Base-by-base conservation (phyloP, 352 stramenopile genomes). In the Globisporangium perplexum region DNA sequence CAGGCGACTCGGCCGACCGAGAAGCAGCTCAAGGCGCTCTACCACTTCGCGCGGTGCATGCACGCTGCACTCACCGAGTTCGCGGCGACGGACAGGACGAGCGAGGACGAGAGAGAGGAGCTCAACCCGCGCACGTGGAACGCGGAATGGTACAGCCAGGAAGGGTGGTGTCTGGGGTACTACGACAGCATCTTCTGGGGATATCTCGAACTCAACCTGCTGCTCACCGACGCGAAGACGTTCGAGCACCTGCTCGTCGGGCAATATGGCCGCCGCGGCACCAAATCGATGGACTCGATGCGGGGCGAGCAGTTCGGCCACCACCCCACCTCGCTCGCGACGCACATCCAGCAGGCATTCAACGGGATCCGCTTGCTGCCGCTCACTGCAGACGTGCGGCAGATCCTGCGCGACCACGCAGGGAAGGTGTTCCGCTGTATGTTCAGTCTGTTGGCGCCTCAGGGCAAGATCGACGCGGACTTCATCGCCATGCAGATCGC, bases 181-280 rank as follows among this genome's bases (percentile, higher is more conserved):
- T 31, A 31, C 38, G 10, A 8, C 28, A 68, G 60, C 38, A 30
- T 65, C n/a, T n/a, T 69, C 17, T 22, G 47, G 24, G 59, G 67
- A 17, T 75, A 75, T 53, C 54, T 72, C 30, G 36, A 63, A 22
- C 52, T 75, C 41, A 75, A 75, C 20, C 42, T 75, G 42, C 38
- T 71, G 33, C 61, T 75, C 30, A 50, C 55, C 42, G 60, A 71
- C 28, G 39, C 54, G n/a, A 50, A 68, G 39, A 56, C 50, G 41
- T 67, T 66, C 24, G 43, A 62, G 30, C 51, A 54, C 0, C 55
- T 71, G 44, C n/a, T 72, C 4, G 8, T 51, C 26, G 30, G 30
- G n/a, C n/a, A n/a, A 33, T 5, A 33, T 33, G 6, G 30, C 30
- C 2, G 30, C 30, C 6, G 30, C 2, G 10, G 30, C 30, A 38